Conservation (phyloP, 1,284 basidiomycete species). For the Moesziomyces globuligerus region DNA sequence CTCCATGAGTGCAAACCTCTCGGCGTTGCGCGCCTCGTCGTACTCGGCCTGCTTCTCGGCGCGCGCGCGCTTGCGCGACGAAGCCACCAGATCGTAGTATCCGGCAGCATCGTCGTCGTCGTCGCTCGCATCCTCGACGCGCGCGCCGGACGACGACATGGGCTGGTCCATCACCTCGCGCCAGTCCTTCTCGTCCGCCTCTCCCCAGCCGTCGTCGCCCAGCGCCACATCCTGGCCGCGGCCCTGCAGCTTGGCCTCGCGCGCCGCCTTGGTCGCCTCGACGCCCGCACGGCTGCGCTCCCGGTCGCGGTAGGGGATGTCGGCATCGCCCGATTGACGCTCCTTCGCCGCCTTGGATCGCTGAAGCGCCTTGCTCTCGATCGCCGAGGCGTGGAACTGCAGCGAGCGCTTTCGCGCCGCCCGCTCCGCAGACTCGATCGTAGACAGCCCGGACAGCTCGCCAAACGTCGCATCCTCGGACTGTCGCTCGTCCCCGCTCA, state of each 20-base stretch:
- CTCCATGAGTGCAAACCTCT: conserved; percentile 52
- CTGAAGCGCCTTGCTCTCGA: conserved; percentile 41
- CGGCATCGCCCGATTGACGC: conserved; percentile 60
- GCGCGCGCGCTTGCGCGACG: conserved; percentile 47
- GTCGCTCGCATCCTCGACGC: conserved; percentile 17
- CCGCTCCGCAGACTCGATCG: conserved; percentile 58
- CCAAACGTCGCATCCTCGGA: conserved; percentile 53
- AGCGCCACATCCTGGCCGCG: conserved; percentile 26
- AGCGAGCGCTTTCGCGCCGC: conserved; percentile 51
- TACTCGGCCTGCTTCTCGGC: conserved; percentile 60
- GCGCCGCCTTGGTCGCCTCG: conserved; percentile 56
- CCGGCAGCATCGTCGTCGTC: conserved; percentile 54
- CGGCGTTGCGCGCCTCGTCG: conserved; percentile 56
- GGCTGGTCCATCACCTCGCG: conserved; percentile 60
- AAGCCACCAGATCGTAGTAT: conserved; percentile 64
- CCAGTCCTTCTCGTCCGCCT: conserved; percentile 59
- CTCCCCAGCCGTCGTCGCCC: conserved; percentile 59
- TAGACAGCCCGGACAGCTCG: conserved; percentile 56
- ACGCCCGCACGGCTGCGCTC: conserved; percentile 61
- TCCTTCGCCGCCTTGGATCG: conserved; percentile 47
- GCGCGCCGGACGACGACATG: conserved; percentile 7
- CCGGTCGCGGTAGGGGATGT: conserved; percentile 65
- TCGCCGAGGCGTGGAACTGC: conserved; percentile 63
- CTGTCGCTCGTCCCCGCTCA: conserved; percentile 12
- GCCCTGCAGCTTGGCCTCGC: conserved; percentile 41